Evolutionary conservation across 2,329 filamentous ascomycete species (phyloP).

Genomic region (Seiridium unicorne): DNA sequence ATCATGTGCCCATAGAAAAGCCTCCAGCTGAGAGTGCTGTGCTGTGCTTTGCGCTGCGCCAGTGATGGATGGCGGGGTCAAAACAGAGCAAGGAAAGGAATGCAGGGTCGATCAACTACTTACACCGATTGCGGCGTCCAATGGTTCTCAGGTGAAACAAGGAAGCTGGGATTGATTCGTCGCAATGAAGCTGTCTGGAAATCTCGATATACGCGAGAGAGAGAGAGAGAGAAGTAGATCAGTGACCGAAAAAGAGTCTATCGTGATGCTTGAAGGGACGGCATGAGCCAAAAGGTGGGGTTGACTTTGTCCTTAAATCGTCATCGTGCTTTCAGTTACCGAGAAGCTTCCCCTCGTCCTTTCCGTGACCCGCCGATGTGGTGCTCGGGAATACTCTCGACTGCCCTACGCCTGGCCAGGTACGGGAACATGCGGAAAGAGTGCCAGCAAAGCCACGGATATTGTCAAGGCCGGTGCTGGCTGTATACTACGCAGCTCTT

Average conservation of each 20-base stretch:
- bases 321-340: conserved; percentile 7
- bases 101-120: not conserved
- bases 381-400: not conserved
- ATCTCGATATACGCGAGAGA: not conserved
- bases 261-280: not conserved
- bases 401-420: not conserved
- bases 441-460: too few species aligned
- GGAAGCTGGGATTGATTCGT: not conserved
- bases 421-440: conserved; percentile 10
- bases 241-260: not conserved
- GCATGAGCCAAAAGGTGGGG: not conserved
- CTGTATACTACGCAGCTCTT: too few species aligned
- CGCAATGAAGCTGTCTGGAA: not conserved
- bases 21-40: not conserved
- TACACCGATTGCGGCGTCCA: conserved; percentile 2
- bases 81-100: not conserved
- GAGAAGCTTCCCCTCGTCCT: conserved; percentile 5
- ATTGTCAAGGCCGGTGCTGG: too few species aligned
- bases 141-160: not conserved
- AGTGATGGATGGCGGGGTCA: not conserved
- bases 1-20: too few species aligned
- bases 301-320: conserved; percentile 6
- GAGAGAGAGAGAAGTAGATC: too few species aligned
- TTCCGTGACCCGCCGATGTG: conserved; percentile 10
- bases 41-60: not conserved